Evolutionary conservation across 768 basidiomycete genomes (phyloP).

Genomic region (Tulasnella sp.): DNA sequence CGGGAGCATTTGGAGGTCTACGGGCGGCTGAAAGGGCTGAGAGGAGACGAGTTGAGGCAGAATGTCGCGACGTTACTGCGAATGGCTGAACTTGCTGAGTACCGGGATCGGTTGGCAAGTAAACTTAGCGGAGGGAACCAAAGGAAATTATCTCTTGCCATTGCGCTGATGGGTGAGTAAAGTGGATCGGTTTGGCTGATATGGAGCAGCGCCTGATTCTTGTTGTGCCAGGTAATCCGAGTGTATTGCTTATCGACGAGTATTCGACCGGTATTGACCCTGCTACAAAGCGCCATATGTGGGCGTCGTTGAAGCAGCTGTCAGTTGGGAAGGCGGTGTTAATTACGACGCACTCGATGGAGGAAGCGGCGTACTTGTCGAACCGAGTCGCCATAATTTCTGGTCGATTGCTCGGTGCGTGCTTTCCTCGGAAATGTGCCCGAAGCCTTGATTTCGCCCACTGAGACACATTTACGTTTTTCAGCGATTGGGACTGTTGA

Average conservation of each 20-base stretch:
- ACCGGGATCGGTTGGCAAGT: slow-evolving; percentile 60
- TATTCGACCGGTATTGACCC: slow-evolving; percentile 77
- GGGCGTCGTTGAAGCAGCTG: slow-evolving; percentile 56
- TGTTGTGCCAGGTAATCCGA: slow-evolving; percentile 45
- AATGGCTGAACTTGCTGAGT: slow-evolving; percentile 41
- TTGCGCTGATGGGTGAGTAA: slow-evolving; percentile 52
- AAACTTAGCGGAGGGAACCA: slow-evolving; percentile 73
- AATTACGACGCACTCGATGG: slow-evolving; percentile 54
- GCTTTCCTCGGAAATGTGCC: neutral
- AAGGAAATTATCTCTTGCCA: slow-evolving; percentile 62
- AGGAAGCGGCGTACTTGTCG: slow-evolving; percentile 68
- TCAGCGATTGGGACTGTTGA: slow-evolving; percentile 57
- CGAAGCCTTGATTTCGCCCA: neutral
- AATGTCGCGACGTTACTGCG: slow-evolving; percentile 48
- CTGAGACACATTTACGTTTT: slow-evolving; percentile 6
- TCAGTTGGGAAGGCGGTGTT: slow-evolving; percentile 47
- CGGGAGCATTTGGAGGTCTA: slow-evolving; percentile 63
- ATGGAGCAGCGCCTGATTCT: neutral
- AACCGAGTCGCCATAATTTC: slow-evolving; percentile 69
- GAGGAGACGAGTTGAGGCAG: slow-evolving; percentile 36
- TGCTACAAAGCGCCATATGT: slow-evolving; percentile 76
- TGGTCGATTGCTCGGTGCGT: slow-evolving; percentile 51
- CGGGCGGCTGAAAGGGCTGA: slow-evolving; percentile 60
- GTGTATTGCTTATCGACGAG: slow-evolving; percentile 71
- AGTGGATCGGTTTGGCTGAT: neutral